phyloP scores from a whole-genome alignment of 306 rosid species.

The Hippophae gyantsensis region DNA sequence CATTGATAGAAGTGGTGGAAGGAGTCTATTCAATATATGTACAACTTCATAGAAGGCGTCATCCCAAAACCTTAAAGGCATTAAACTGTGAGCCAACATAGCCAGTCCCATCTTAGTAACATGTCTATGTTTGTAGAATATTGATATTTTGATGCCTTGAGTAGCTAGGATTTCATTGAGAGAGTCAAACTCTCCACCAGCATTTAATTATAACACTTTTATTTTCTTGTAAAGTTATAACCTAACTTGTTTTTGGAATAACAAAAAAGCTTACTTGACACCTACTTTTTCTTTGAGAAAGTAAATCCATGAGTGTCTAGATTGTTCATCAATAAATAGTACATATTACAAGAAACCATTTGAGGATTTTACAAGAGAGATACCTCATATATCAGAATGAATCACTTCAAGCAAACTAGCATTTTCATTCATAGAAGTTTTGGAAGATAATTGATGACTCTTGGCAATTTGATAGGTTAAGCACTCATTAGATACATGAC shows the following conservation, averaged over 20 bases:
- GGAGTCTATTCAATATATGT: neutral
- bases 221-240: no score
- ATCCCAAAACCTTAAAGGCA: neutral
- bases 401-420: neutral
- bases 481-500: neutral
- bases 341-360: neutral
- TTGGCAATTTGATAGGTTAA: neutral
- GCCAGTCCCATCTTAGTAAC: neutral
- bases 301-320: no score
- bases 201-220: neutral
- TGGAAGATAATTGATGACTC: neutral
- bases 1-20: neutral
- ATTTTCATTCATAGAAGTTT: neutral
- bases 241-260: neutral
- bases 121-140: slow-evolving; percentile 1
- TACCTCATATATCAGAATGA: neutral
- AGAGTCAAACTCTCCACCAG: neutral
- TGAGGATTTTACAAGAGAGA: neutral
- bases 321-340: neutral
- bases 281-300: neutral
- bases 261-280: neutral
- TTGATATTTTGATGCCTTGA: neutral
- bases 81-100: neutral
- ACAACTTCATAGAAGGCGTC: neutral
- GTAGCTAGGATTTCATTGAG: neutral